Evolutionary conservation across 305 asterid species (phyloP), one percentile per base, ranked within the genome.

Genomic region (Fraxinus greggii): DNA sequence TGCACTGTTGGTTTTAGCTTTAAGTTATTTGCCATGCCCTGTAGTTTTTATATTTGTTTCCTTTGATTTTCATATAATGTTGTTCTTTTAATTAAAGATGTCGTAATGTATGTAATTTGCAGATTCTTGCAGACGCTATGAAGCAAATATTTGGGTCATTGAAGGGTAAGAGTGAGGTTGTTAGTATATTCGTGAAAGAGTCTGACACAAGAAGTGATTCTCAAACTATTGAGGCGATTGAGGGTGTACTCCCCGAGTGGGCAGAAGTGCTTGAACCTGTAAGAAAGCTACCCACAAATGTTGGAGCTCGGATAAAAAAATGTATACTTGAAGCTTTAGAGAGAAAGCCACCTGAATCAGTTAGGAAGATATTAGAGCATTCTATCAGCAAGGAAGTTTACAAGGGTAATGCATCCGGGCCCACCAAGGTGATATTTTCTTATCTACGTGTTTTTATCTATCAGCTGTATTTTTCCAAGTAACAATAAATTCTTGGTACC

Each of bases 341-440:
- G 77, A 92, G 38, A 82, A 90, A 91, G 72, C 98, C 98, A 73
- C 99, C 99, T 63, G 97, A 93, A 86, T 97, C 97, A 97, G 99
- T 98, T 63, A 95, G 82, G 83, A 85, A 81, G 86, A 86, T 82
- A 65, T 85, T 97, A 90, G 93, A 91, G 87, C 94, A 95, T 86
- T 93, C 97, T 15, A 97, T 97, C 75, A 95, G 99, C 78, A 97
- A 92, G 90, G 97, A 93, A 80, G 99, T 97, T 29, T 97, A 97
- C 89, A 97, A 97, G 87, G 98, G 99, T 69, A 97, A 97, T 85
- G 99, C 99, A 77, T 93, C 99, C 8, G 99, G 99, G 73, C 99
- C 99, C 40, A 97, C 99, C 72, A 97, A 97, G 99, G 99, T 97
- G 87, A 80, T 85, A 59, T 78, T 77, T 80, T 74, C 73, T 79